Evolutionary conservation across 2,329 filamentous ascomycete species (phyloP).

Genomic region (Aureobasidium lini): DNA sequence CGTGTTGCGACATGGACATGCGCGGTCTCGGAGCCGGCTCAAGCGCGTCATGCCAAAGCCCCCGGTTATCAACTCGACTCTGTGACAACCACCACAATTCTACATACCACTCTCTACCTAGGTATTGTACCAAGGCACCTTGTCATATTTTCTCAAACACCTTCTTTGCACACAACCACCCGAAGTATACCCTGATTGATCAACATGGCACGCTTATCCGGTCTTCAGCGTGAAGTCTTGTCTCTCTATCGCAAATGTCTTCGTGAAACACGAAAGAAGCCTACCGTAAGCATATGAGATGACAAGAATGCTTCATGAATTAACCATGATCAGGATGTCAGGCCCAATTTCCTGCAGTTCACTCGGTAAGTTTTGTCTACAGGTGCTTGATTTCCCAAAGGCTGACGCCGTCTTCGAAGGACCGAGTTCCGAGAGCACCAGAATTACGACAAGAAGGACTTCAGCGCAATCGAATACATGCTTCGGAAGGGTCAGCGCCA

Average conservation of each 20-base stretch:
- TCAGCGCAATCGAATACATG: constrained; percentile 76
- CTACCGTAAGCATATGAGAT: constrained; percentile 47
- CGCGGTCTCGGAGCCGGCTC: background rate
- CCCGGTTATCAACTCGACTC: too few relatives aligned
- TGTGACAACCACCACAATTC: too few relatives aligned
- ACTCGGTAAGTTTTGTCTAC: constrained; percentile 13
- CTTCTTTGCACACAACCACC: too few relatives aligned
- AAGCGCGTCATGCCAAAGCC: too few relatives aligned
- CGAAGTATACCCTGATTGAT: background rate
- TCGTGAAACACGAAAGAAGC: constrained; percentile 73
- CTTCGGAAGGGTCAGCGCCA: constrained; percentile 74
- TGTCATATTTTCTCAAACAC: too few relatives aligned
- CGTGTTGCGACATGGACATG: too few relatives aligned
- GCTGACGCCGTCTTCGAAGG: constrained; percentile 36
- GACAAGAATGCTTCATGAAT: constrained; percentile 12
- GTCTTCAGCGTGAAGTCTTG: constrained; percentile 84
- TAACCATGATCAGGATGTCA: constrained; percentile 11
- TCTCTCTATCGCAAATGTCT: constrained; percentile 81
- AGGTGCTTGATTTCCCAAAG: background rate
- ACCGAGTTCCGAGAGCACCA: constrained; percentile 67
- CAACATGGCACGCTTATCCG: constrained; percentile 55
- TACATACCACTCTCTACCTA: background rate
- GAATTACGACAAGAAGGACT: constrained; percentile 71
- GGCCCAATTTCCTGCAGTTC: constrained; percentile 28
- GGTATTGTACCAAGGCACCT: too few relatives aligned